phyloP scores from a whole-genome alignment of 208 protist genomes.

The Leishmania guyanensis region DNA sequence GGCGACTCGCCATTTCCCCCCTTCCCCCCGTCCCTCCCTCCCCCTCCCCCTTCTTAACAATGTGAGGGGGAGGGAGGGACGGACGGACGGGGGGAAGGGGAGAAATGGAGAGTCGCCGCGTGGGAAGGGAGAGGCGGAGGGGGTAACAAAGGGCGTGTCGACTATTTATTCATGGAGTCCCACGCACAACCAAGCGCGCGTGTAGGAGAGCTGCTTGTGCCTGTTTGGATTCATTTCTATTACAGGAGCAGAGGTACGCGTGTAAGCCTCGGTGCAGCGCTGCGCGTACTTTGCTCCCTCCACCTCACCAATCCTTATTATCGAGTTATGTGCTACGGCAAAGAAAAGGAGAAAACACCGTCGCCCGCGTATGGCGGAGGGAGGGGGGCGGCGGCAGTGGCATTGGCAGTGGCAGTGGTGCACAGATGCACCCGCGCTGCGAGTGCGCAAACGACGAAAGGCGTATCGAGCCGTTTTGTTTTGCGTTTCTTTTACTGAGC shows the following conservation, averaged over 20 bases:
- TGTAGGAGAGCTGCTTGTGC: not conserved
- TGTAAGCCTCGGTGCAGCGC: not conserved
- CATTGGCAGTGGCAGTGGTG: not conserved
- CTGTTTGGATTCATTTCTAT: not conserved
- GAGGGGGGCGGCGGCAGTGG: not conserved
- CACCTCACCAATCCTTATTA: not conserved
- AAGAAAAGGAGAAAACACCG: not conserved
- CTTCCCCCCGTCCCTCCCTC: not conserved
- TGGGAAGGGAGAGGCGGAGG: not conserved
- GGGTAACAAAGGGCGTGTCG: not conserved
- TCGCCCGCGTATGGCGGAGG: not conserved
- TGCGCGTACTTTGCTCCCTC: not conserved
- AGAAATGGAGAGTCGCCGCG: no score
- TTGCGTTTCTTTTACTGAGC: no score
- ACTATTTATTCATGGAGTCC: not conserved
- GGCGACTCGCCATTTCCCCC: not conserved
- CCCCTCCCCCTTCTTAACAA: not conserved
- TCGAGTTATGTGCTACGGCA: not conserved
- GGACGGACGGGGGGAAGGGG: not conserved
- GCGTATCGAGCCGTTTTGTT: not conserved
- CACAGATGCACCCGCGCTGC: not conserved
- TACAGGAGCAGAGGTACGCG: not conserved
- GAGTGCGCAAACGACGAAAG: not conserved
- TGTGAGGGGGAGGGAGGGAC: not conserved
- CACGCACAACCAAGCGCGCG: not conserved